Conservation (phyloP, 768 basidiomycete genomes). For the Macrolepiota dolichaula region DNA sequence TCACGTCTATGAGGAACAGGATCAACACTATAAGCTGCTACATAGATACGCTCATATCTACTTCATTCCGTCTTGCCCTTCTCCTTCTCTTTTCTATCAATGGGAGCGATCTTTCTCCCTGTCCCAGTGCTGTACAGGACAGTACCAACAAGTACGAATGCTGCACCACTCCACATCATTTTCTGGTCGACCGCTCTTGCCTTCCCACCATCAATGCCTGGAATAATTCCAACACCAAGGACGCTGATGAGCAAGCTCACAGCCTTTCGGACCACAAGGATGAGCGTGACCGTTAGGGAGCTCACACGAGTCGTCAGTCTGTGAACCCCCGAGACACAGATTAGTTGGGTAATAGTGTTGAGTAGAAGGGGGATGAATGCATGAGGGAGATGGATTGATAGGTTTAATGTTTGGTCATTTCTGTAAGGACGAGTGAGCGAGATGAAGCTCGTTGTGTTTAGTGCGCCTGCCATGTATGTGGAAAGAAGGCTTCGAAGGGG, state of each 20-base stretch:
- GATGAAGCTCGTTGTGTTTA: slow-evolving; percentile 25
- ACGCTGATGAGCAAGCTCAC: slow-evolving; percentile 74
- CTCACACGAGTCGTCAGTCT: slow-evolving; percentile 75
- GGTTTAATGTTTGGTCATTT: slow-evolving; percentile 19
- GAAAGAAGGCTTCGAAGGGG: slow-evolving; percentile 13
- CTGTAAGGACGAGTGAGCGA: slow-evolving; percentile 31
- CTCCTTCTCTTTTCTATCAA: slow-evolving; percentile 19
- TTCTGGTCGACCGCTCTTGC: slow-evolving; percentile 23
- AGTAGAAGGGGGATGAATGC: slow-evolving; percentile 61
- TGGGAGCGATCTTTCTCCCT: slow-evolving; percentile 16
- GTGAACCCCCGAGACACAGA: slow-evolving; percentile 88
- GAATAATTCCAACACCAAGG: slow-evolving; percentile 32
- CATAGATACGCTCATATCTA: not conserved
- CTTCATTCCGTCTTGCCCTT: slow-evolving; percentile 2
- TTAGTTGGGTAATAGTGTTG: slow-evolving; percentile 79
- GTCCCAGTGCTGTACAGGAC: slow-evolving; percentile 58
- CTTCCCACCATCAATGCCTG: slow-evolving; percentile 14
- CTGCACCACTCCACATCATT: slow-evolving; percentile 70
- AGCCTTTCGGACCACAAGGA: slow-evolving; percentile 80
- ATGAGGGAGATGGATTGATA: slow-evolving; percentile 47
- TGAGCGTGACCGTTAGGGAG: slow-evolving; percentile 73
- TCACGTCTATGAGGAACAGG: not conserved
- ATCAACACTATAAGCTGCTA: not conserved
- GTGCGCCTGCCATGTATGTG: not conserved
- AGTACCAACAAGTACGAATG: slow-evolving; percentile 67